A percentile compares a stretch with the other conserved stretches of the same genome.
Evolutionary conservation across 331 rosid genomes (phyloP).

Genomic region (Saraca asoca): DNA sequence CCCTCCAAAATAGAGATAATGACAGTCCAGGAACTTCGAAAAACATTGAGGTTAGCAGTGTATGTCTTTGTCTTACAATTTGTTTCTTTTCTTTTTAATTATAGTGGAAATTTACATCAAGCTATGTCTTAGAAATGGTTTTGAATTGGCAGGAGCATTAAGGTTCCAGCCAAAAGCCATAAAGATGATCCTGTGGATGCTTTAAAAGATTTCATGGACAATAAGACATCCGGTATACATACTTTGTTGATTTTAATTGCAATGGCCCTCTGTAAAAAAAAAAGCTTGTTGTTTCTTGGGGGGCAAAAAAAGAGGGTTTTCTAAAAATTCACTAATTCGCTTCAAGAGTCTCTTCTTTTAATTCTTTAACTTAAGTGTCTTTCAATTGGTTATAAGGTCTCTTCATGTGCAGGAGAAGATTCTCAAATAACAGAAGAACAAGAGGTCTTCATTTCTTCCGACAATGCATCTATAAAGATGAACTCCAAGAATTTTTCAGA

Average conservation of each 20-base stretch:
- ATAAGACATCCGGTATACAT: no score
- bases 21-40: slow-evolving; percentile 82
- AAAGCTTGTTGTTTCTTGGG: slow-evolving; percentile 8
- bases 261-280: no score
- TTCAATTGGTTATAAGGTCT: slow-evolving; percentile 34
- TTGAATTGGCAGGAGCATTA: no score
- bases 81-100: slow-evolving; percentile 12
- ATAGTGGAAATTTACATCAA: background rate
- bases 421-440: slow-evolving; percentile 44
- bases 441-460: slow-evolving; percentile 40
- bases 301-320: slow-evolving; percentile 8
- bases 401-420: slow-evolving; percentile 53
- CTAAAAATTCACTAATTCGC: background rate
- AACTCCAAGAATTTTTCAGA: slow-evolving; percentile 34
- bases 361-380: background rate
- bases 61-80: slow-evolving; percentile 20
- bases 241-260: no score
- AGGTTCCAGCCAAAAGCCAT: no score
- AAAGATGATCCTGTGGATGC: no score
- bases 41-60: slow-evolving; percentile 57
- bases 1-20: slow-evolving; percentile 57
- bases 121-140: no score
- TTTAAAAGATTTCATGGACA: no score
- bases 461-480: slow-evolving; percentile 36
- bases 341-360: slow-evolving; percentile 14